These are phyloP conservation scores for Syncephalastrum contaminatum DNA, from an alignment of 371 early-diverging fungal species.

Conservation along the genomic window DNA sequence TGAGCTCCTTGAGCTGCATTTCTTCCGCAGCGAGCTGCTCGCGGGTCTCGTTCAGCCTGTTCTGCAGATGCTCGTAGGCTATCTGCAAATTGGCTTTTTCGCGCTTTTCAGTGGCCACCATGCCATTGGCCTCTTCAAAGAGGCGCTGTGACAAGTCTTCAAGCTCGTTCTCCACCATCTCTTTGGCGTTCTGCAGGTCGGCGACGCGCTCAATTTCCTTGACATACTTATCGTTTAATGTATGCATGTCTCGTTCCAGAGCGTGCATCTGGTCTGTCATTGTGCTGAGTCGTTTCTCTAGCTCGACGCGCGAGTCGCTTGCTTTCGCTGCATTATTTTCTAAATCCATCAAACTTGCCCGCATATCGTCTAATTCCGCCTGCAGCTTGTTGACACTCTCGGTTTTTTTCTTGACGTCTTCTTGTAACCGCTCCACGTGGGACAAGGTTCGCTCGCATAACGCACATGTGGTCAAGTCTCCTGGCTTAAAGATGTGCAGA, in stretches of 20 bases:
- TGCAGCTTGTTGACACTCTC: slow-evolving; percentile 38
- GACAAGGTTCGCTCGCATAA: slow-evolving; percentile 59
- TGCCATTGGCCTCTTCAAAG: slow-evolving; percentile 85
- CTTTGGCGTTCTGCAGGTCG: slow-evolving; percentile 86
- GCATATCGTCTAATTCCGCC: slow-evolving; percentile 38
- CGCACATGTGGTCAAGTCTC: slow-evolving; percentile 36
- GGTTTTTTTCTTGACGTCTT: slow-evolving; percentile 41
- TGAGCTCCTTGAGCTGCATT: slow-evolving; percentile 73
- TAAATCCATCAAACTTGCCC: slow-evolving; percentile 35
- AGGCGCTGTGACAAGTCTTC: slow-evolving; percentile 80
- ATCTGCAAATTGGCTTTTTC: slow-evolving; percentile 60
- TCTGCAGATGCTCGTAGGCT: slow-evolving; percentile 54
- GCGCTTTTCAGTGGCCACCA: slow-evolving; percentile 78
- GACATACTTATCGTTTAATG: slow-evolving; percentile 69
- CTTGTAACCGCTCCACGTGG: slow-evolving; percentile 39
- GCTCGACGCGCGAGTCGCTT: slow-evolving; percentile 34
- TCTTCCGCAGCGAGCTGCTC: slow-evolving; percentile 69
- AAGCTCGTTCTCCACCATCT: slow-evolving; percentile 78
- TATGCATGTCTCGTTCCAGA: slow-evolving; percentile 51
- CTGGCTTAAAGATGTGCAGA: slow-evolving; percentile 25
- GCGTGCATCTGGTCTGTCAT: slow-evolving; percentile 47
- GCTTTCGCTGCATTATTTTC: slow-evolving; percentile 31
- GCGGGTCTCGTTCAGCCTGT: slow-evolving; percentile 63
- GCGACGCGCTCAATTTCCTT: slow-evolving; percentile 89
- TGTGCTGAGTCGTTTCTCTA: slow-evolving; percentile 38